Evolutionary conservation across 2,329 filamentous ascomycete genomes (phyloP).

Genomic region (Epichloe elymi): DNA sequence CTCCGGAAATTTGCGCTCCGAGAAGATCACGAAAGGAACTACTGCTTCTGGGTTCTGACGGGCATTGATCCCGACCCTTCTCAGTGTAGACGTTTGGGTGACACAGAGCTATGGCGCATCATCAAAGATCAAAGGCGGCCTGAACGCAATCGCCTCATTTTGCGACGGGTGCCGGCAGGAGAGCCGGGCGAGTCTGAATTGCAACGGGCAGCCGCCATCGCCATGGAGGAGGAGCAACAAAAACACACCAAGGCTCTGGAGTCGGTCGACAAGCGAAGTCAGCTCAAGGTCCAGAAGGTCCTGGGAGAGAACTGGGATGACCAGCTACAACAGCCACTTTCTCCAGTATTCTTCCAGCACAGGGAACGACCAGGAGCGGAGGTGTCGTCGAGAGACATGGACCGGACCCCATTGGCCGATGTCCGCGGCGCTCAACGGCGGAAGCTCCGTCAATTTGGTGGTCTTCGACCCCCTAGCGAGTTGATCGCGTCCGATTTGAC

Average conservation of each 20-base stretch:
- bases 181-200: conserved; percentile 82
- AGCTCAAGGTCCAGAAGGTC: conserved; percentile 78
- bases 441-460: conserved; percentile 72
- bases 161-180: conserved; percentile 83
- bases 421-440: conserved; percentile 28
- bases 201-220: conserved; percentile 76
- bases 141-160: conserved; percentile 80
- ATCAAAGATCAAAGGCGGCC: conserved; percentile 76
- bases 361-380: conserved; percentile 49
- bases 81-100: conserved; percentile 69
- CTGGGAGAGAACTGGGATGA: conserved; percentile 79
- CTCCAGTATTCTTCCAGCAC: conserved; percentile 61
- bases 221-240: conserved; percentile 72
- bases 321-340: conserved; percentile 69
- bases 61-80: conserved; percentile 72
- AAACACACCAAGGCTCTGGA: conserved; percentile 52
- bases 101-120: conserved; percentile 80
- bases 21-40: conserved; percentile 85
- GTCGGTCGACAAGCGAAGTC: conserved; percentile 59
- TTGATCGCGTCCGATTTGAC: conserved; percentile 93
- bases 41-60: conserved; percentile 90
- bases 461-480: conserved; percentile 91
- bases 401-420: conserved; percentile 40
- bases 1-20: conserved; percentile 77
- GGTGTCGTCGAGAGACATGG: conserved; percentile 42